Evolutionary conservation across 169 alveolate species (phyloP).

Genomic region (Eimeria sp.): DNA sequence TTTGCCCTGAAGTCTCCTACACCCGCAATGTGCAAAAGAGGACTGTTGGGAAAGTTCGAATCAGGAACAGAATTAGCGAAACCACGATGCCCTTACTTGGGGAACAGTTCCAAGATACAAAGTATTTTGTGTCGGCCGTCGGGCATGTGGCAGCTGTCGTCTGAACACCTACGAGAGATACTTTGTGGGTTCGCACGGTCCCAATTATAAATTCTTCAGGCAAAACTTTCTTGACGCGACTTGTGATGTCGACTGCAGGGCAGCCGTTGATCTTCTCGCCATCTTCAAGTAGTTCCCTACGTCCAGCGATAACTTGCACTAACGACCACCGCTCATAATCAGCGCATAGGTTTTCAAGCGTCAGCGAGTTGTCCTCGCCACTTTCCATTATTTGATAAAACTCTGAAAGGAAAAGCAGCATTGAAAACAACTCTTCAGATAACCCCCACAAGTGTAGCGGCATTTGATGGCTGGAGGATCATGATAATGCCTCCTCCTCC

Average conservation of each 20-base stretch:
- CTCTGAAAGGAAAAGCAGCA: neutral
- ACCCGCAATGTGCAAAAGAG: no score
- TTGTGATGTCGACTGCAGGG: neutral
- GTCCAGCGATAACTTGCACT: slow-evolving; percentile 35
- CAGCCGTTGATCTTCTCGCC: slow-evolving; percentile 23
- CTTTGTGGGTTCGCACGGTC: neutral
- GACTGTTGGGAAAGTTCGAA: neutral
- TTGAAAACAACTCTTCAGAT: neutral
- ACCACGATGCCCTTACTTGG: neutral
- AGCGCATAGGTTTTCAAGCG: neutral
- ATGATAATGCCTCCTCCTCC: neutral
- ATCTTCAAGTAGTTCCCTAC: neutral
- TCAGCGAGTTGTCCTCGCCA: neutral
- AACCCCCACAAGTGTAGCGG: neutral
- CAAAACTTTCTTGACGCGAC: neutral
- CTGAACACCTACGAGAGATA: neutral
- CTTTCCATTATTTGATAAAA: neutral
- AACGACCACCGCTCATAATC: slow-evolving; percentile 2
- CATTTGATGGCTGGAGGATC: neutral
- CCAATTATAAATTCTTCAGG: neutral
- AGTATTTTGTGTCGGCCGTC: neutral
- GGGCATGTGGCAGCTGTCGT: slow-evolving; percentile 9
- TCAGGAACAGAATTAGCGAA: neutral
- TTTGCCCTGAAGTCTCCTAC: no score
- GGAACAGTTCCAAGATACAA: slow-evolving; percentile 21